A percentile compares a stretch with the other conserved stretches of the same genome.
Conservation (phyloP, 768 basidiomycete genomes). For the Sarcodon sp. region DNA sequence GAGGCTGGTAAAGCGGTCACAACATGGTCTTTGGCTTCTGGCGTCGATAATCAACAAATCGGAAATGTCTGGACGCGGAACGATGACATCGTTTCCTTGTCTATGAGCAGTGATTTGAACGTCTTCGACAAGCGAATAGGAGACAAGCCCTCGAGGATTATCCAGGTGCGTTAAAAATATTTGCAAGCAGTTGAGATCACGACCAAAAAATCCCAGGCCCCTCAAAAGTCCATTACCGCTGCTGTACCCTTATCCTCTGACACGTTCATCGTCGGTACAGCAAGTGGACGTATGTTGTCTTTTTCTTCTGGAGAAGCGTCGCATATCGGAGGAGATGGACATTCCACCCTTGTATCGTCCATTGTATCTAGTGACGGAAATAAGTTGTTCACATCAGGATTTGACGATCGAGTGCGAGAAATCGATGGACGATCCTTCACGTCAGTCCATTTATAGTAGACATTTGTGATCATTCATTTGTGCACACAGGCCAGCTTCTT, state of each 20-base stretch:
- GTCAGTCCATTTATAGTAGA: conserved; percentile 22
- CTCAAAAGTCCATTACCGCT: conserved; percentile 72
- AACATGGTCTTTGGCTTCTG: conserved; percentile 63
- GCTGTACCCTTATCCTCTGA: conserved; percentile 26
- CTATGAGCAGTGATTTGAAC: conserved; percentile 71
- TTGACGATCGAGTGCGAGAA: conserved; percentile 69
- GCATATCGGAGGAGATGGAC: conserved; percentile 47
- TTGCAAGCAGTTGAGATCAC: not conserved
- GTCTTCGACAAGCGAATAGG: conserved; percentile 66
- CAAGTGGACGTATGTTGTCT: conserved; percentile 63
- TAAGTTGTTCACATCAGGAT: conserved; percentile 60
- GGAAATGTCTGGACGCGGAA: conserved; percentile 77
- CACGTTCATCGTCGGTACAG: conserved; percentile 76
- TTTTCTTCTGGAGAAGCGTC: conserved; percentile 40
- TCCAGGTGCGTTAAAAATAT: conserved; percentile 34
- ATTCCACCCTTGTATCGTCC: conserved; percentile 57
- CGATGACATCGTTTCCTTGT: conserved; percentile 67
- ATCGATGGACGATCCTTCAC: conserved; percentile 36
- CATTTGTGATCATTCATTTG: conserved; percentile 1
- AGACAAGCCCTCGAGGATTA: conserved; percentile 43
- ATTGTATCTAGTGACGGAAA: conserved; percentile 34
- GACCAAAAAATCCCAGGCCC: conserved; percentile 33
- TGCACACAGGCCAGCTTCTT: conserved; percentile 34
- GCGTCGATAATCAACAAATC: conserved; percentile 73
- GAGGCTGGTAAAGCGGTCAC: conserved; percentile 52